Base-by-base conservation (phyloP, 192 early-diverging fungal species). In the Chytriomyces sp. region DNA sequence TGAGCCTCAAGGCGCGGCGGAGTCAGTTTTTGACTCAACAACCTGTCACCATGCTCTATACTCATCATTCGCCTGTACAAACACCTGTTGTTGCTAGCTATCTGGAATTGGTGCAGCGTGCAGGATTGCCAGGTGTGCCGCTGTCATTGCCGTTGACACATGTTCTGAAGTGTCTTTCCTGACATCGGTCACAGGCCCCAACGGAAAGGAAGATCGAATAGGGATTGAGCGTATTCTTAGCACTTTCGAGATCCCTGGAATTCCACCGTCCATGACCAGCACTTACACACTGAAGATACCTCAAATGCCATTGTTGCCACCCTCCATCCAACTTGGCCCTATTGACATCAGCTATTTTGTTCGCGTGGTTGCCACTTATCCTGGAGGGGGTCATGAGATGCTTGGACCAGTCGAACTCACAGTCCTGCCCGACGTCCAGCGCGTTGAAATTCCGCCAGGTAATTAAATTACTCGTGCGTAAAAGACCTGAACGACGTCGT, bases 371-470 rank as follows among this genome's bases (percentile, higher is more conserved):
- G 19, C 56, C 6, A 70, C 68, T 14, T 70, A 40, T 41, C 28
- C 52, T 31, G 38, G 19, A 2, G 62, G 62, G 25, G 56, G 56
- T 12, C 56, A 59, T 44, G 68, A 70, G 40, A 32, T 70, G 7
- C 12, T 70, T 7, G 68, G 68, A 0, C 68, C 68, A 12, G 26
- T 70, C 26, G 68, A 70, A 8, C 26, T 70, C 41, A 28, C 22
- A 30, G 57, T 70, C 39, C 37, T 70, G 7, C 68, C 68, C 38
- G 68, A 70, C 22, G 68, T 70, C 7, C 68, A 70, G 33, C 31
- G 19, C 19, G 5, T 68, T n/a, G 22, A 33, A 4, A 22, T 68
- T 68, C 52, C 44, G 7, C 3, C 65, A 12, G 52, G 52, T 49
- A 22, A 49, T 49, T 49, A n/a, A n/a, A 0, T 49, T 49, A 3